A percentile compares a stretch with the other conserved stretches of the same genome.
These are phyloP conservation scores for Fusarium buxicola DNA, from an alignment of 2,329 filamentous ascomycete species.

Conservation along the genomic window DNA sequence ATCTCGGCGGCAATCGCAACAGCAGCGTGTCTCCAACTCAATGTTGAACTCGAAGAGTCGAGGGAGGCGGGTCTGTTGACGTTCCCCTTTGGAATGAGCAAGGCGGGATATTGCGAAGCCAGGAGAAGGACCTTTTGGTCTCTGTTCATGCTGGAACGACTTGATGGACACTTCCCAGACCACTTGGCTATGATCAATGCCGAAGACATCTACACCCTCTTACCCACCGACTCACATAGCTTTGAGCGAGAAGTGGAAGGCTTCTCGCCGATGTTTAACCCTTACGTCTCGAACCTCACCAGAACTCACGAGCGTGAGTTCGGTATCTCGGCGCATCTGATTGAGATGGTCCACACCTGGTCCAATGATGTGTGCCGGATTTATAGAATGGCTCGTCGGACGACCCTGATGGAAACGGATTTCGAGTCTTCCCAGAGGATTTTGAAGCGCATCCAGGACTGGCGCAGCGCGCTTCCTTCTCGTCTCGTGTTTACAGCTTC, in stretches of 20 bases:
- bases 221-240: slow-evolving; percentile 70
- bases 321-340: slow-evolving; percentile 69
- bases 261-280: slow-evolving; percentile 70
- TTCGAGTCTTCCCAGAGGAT: slow-evolving; percentile 58
- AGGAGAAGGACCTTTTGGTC: slow-evolving; percentile 79
- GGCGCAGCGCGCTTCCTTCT: slow-evolving; percentile 67
- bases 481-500: slow-evolving; percentile 64
- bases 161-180: slow-evolving; percentile 68
- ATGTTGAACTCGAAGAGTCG: slow-evolving; percentile 68
- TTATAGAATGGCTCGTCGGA: slow-evolving; percentile 54
- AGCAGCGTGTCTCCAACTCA: slow-evolving; percentile 70
- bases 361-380: slow-evolving; percentile 71
- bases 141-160: slow-evolving; percentile 75
- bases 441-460: slow-evolving; percentile 65
- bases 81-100: slow-evolving; percentile 69
- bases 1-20: slow-evolving; percentile 71
- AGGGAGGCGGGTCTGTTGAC: slow-evolving; percentile 53
- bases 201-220: slow-evolving; percentile 73
- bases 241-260: slow-evolving; percentile 72
- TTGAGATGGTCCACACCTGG: slow-evolving; percentile 74
- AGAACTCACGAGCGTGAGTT: slow-evolving; percentile 46
- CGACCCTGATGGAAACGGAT: slow-evolving; percentile 45
- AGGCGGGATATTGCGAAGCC: slow-evolving; percentile 71
- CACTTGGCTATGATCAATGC: slow-evolving; percentile 67
- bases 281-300: slow-evolving; percentile 48